Base-by-base conservation (phyloP, 2,329 filamentous ascomycete genomes). In the Basipetospora chlamydospora region DNA sequence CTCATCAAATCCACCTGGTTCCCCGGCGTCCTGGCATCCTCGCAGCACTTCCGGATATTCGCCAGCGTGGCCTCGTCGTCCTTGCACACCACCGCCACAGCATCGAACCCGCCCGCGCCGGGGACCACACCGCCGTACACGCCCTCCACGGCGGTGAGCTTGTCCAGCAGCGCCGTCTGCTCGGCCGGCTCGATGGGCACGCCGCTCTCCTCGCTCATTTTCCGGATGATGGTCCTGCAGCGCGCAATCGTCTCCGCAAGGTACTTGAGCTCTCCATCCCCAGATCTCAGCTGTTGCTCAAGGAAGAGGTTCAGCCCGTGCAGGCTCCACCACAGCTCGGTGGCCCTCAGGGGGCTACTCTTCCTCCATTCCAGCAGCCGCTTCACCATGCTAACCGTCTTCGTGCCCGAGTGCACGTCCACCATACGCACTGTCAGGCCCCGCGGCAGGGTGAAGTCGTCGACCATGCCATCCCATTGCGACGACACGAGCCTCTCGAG, bases 301-400 rank as follows among this genome's bases (percentile, higher is more conserved):
- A 38, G 12, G 35, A 33, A 33, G 12, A 31, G 28, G 23, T 33
- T 38, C 28, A 38, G 23, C 2, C 52, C 55, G 55, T 96, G 85
- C 40, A 98, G 59, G 2, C 70, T 63, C 32, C 70, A 67, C 85
- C 87, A 44, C 13, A 95, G 63, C 42, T 56, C 49, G 42, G 73
- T 71, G 2, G 86, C 77, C n/a, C 67, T 70, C 3, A 67, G 66
- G 0, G 66, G 59, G 15, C 84, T 73, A 33, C 68, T 58, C 34
- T 72, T 70, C 35, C 81, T 67, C 90, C 90, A 98, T 22, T 71
- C 70, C 3, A 96, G 66, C 11, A 98, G 83, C 52, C 83, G 73
- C 61, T 88, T 93, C 26, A 95, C 90, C 90, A 98, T 96, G 11
- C 85, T 73, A 0, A 93, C 87, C 6, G 88, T 96, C 61, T 93